Evolutionary conservation across 208 protist genomes (phyloP).

Genomic region (Acanthamoeba divionensis): DNA sequence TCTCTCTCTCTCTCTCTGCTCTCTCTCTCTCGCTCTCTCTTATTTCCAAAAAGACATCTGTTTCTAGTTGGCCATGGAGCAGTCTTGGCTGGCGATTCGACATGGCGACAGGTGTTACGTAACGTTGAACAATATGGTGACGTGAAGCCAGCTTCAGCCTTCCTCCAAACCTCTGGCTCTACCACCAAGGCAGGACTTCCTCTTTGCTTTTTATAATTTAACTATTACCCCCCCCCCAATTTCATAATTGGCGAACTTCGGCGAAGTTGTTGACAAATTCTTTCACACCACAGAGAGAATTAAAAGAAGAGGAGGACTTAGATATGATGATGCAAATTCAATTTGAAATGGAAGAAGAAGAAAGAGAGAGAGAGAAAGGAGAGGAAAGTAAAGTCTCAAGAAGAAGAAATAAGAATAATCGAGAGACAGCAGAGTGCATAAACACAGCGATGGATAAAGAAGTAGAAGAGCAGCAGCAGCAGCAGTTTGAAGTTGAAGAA

Average conservation of each 20-base stretch:
- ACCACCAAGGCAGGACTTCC: background rate
- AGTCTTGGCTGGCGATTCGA: constrained; percentile 39
- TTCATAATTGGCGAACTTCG: background rate
- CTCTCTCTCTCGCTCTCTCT: background rate
- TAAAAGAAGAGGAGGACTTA: background rate
- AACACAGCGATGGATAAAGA: background rate
- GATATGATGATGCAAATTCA: background rate
- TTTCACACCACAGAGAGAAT: background rate
- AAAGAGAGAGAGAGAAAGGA: background rate
- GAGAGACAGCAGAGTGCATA: background rate
- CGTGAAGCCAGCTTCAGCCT: background rate
- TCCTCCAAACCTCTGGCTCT: background rate
- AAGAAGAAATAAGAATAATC: background rate
- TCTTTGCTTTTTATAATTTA: background rate
- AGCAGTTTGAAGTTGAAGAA: background rate
- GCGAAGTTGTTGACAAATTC: background rate
- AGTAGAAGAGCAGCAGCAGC: background rate
- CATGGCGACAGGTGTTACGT: constrained; percentile 58
- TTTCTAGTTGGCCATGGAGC: constrained; percentile 65
- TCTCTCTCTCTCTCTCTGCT: background rate
- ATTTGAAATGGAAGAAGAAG: background rate
- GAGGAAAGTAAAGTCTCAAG: background rate
- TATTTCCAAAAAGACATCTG: constrained; percentile 49
- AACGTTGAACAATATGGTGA: background rate
- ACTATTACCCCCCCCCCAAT: background rate